These are phyloP conservation scores for Solanum chacoense DNA, from an alignment of 305 asterid species.

Conservation along the genomic window DNA sequence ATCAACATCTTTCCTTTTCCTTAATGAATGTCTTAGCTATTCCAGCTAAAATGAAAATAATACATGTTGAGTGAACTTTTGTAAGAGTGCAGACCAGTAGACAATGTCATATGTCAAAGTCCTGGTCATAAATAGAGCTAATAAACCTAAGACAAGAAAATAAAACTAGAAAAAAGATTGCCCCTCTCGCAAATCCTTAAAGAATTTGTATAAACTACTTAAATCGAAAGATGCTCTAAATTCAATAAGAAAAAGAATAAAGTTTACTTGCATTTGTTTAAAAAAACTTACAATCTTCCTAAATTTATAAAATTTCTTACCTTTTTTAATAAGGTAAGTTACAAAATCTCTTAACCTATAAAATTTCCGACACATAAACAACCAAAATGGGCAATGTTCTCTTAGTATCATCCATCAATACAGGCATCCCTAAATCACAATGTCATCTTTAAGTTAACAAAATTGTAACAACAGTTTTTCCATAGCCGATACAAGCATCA, in stretches of 20 bases:
- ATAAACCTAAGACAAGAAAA: background rate
- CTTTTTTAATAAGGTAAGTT: background rate
- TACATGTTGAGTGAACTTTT: background rate
- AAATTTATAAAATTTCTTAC: background rate
- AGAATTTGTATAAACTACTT: background rate
- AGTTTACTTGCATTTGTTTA: background rate
- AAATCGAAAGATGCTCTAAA: background rate
- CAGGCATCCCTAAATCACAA: background rate
- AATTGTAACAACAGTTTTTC: background rate
- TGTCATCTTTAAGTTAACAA: background rate
- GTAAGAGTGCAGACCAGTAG: background rate
- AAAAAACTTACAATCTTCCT: background rate
- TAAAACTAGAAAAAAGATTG: background rate
- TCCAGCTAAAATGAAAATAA: background rate
- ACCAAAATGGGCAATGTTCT: background rate
- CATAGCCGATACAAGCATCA: background rate
- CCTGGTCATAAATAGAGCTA: background rate
- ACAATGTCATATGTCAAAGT: background rate
- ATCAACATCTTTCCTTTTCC: background rate
- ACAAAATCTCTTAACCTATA: background rate
- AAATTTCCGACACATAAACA: background rate
- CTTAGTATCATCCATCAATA: background rate
- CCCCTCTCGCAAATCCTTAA: background rate
- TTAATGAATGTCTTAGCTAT: background rate
- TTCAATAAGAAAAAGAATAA: background rate